Evolutionary conservation across 257 asterid genomes (phyloP), one percentile per base, ranked within the genome.

Genomic region (Voacanga thouarsii): DNA sequence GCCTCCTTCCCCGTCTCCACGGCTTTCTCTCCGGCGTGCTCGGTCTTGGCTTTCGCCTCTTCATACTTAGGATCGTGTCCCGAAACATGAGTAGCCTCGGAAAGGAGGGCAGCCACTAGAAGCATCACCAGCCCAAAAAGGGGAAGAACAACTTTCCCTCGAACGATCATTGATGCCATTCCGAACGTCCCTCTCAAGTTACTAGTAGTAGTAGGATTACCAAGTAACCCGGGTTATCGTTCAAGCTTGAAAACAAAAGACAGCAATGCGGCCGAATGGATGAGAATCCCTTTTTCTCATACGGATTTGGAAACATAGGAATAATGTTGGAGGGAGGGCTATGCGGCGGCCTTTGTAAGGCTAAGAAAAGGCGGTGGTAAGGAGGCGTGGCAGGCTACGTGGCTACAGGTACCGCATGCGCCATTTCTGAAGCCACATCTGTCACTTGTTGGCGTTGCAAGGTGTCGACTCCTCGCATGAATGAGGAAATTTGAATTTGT

Each of bases 1-100:
- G 77, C 80, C 26, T 79, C 87, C 30, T 74, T 55, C 5, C 18
- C 79, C 1, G 51, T 33, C 14, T 70, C 75, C 4, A 79, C 85
- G 7, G 77, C 85, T 37, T 81, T 78, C 56, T 77, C 83, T 18
- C 49, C 76, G 0, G 74, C 78, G 8, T 45, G 39, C 21, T 72
- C 57, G 26, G 53, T 68, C 69, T 64, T 80, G 21, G 47, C 45
- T 55, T 60, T 76, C 24, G 55, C 69, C 64, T 76, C 79, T 5
- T 50, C 75, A 60, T 57, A 57, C n/a, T 41, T 57, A 30, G 70
- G 18, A 16, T 57, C n/a, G 56, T 14, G 11, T 9, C 19, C 55
- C 18, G 57, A 15, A 44, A 51, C n/a, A 37, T 45, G 49, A 11
- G 70, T 41, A 5, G 71, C 71, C 44, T 28, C 68, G 2, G 18